Percentiles rank a stretch among this genome's conserved stretches.
Conservation (phyloP, 2,329 filamentous ascomycete genomes). For the Colletotrichum chlorophyti region DNA sequence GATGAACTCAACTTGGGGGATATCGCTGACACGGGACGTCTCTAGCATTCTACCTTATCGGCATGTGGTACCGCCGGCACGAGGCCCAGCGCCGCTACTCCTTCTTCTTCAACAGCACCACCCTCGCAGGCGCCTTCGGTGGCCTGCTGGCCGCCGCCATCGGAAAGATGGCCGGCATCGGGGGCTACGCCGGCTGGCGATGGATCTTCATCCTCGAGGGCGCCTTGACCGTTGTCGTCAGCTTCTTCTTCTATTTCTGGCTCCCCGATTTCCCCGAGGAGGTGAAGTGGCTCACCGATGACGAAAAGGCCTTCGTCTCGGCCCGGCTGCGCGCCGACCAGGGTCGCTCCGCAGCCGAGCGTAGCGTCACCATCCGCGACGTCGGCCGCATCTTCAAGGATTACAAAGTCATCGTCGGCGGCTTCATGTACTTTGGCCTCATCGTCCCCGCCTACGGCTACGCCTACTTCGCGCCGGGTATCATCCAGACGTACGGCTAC, state of each 20-base stretch:
- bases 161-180: slow-evolving; percentile 78
- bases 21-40: too few species aligned
- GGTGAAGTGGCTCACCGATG: slow-evolving; percentile 73
- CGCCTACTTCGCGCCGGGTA: slow-evolving; percentile 78
- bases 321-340: slow-evolving; percentile 73
- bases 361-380: slow-evolving; percentile 64
- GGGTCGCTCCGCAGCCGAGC: slow-evolving; percentile 69
- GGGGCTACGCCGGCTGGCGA: slow-evolving; percentile 76
- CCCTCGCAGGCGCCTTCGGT: slow-evolving; percentile 41
- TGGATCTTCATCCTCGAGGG: slow-evolving; percentile 88
- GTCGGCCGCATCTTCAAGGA: slow-evolving; percentile 73
- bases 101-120: slow-evolving; percentile 90
- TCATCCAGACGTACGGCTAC: slow-evolving; percentile 73
- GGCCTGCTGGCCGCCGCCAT: slow-evolving; percentile 38
- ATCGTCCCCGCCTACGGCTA: slow-evolving; percentile 81
- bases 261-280: slow-evolving; percentile 80
- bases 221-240: slow-evolving; percentile 65
- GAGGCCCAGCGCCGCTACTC: slow-evolving; percentile 93
- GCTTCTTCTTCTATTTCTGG: slow-evolving; percentile 70
- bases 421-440: slow-evolving; percentile 82
- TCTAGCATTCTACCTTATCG: slow-evolving; percentile 70
- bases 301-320: slow-evolving; percentile 72
- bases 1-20: too few species aligned
- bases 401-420: slow-evolving; percentile 75
- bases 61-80: slow-evolving; percentile 87